Evolutionary conservation across 192 early-diverging fungal genomes (phyloP), one percentile per base, ranked within the genome.

Genomic region (Chytriomyces sp.): DNA sequence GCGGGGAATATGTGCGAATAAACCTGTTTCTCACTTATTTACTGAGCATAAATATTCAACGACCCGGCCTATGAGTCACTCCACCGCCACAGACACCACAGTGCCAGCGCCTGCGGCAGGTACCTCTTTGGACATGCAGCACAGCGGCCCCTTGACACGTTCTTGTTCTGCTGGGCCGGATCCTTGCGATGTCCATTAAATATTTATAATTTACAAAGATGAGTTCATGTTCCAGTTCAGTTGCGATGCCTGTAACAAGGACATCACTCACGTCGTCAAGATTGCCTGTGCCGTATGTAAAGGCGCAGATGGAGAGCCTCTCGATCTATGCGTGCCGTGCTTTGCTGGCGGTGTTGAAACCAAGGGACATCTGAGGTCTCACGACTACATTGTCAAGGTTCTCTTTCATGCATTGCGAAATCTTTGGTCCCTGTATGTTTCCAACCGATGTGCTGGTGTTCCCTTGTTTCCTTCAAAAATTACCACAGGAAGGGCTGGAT

Each of bases 291-390:
- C 85, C 26, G 77, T 74, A 26, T 88, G 87, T 69, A 65, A 63
- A 23, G 73, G 73, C 6, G 20, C 45, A 7, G 77, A 78, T 48
- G 79, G 88, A 71, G 95, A 98, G 82, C 93, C 73, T 1, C 20
- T 98, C 81, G 94, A 98, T 82, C 85, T 98, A 11, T 99, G 98
- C 78, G 92, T 97, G 62, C 90, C 91, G 7, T 99, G 98, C 78
- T 99, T 99, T 82, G 91, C 91, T 61, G 82, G 81, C 47, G 98
- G 97, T 20, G 85, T 85, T 50, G 96, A 97, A 85, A 76, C 91
- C 5, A 91, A 90, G 6, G 80, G 87, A 45, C 98, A 99, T 77
- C 90, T 87, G 69, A 91, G 91, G 62, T 87, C 87, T 85, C 98
- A 99, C 74, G 82, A 90, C 59, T 99, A 98, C 81, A 81, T 94